phyloP scores from a whole-genome alignment of 164 flowering plant species.

The Sedum album region DNA sequence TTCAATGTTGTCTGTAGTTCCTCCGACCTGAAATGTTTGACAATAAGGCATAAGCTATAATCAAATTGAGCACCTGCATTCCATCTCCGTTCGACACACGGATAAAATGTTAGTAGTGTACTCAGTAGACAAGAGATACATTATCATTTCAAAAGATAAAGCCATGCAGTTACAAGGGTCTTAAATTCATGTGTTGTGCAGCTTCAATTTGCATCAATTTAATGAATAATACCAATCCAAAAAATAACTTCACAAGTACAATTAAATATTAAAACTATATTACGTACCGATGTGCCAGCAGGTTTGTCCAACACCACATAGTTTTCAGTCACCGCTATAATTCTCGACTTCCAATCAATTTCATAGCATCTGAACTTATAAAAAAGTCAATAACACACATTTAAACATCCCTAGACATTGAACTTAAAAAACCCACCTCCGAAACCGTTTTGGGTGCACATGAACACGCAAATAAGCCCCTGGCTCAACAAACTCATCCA shows the following conservation, averaged over 20 bases:
- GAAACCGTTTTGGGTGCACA: slow-evolving; percentile 96
- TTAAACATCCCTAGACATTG: not conserved
- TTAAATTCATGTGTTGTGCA: not conserved
- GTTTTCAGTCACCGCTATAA: slow-evolving; percentile 67
- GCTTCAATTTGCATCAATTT: not conserved
- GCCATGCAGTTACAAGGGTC: not conserved
- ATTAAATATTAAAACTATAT: slow-evolving; percentile 5
- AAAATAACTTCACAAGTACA: not conserved
- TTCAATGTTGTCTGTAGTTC: slow-evolving; percentile 86
- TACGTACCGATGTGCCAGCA: slow-evolving; percentile 85
- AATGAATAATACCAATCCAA: not conserved
- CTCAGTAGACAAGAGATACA: not conserved
- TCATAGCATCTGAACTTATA: slow-evolving; percentile 70
- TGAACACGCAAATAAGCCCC: slow-evolving; percentile 90
- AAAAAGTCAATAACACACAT: not conserved
- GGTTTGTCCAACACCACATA: slow-evolving; percentile 94
- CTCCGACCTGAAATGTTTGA: slow-evolving; percentile 62
- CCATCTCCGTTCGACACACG: not conserved
- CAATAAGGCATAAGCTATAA: not conserved
- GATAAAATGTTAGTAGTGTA: not conserved
- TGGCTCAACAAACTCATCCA: slow-evolving; percentile 65
- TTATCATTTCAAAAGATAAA: not conserved
- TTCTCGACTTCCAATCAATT: slow-evolving; percentile 91
- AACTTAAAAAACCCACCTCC: slow-evolving; percentile 43
- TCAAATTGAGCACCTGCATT: not conserved